Base-by-base conservation (phyloP, 305 asterid species). In the Stenogyne calaminthoides region DNA sequence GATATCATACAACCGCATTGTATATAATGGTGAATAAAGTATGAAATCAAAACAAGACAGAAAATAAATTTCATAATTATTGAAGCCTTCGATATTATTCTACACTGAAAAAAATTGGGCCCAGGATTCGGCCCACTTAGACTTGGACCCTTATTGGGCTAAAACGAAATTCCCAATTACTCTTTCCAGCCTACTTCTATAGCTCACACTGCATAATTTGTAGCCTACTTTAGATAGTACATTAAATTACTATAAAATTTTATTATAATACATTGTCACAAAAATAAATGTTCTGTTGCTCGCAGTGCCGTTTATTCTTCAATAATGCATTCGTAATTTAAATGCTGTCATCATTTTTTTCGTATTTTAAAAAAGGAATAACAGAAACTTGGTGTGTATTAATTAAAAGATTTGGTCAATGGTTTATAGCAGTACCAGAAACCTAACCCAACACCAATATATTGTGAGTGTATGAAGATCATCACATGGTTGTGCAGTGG, bases 401-500 rank as follows among this genome's bases (percentile, higher is more conserved):
- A 68, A 51, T 67, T 60, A 34, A 69, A 40, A 6, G 75, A 77
- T 74, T 56, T 82, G 80, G 86, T 82, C 80, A 82, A 76, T 60
- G 80, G 29, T 12, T 27, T 46, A 57, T 47, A 70, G 46, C 6
- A 75, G 46, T 6, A 75, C 25, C 57, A 59, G 40, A 77, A 59
- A 71, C 69, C 68, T 60, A 61, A 61, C 77, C 10, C 46, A 27
- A 9, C 40, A 58, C 14, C 49, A 62, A 62, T 7, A 62, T 16
- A 15, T 62, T 34, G 49, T 18, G 72, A 29, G 66, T 16, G 27
- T 11, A 37, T 63, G 68, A 46, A 37, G 44, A 62, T 47, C 59
- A 75, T 75, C 87, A 80, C 82, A 80, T 83, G 87, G 64, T 77
- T 74, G 79, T 74, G 75, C 87, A 75, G 79, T 67, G 72, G 67